Conservation (phyloP, 495 filamentous ascomycete genomes). For the Tricharina praecox region DNA sequence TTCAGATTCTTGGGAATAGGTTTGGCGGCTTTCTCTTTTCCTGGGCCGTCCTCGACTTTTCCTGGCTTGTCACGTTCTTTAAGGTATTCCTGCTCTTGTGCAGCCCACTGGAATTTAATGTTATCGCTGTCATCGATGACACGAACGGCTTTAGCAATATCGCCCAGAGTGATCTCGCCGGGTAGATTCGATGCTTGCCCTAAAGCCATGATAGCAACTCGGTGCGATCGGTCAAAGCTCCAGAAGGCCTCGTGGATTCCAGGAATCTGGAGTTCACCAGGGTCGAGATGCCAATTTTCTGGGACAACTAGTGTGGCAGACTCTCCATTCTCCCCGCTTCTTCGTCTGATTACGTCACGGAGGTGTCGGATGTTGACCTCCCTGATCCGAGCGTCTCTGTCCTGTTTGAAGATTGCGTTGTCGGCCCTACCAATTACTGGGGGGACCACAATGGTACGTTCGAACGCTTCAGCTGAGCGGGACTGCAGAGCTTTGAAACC, state of each 20-base stretch:
- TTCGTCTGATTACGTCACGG: conserved; percentile 39
- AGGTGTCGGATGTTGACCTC: conserved; percentile 56
- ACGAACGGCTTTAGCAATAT: conserved; percentile 28
- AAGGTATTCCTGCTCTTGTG: conserved; percentile 23
- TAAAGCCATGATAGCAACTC: conserved; percentile 43
- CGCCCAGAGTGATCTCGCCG: conserved; percentile 20
- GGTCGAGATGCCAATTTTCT: conserved; percentile 14
- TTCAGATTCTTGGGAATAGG: conserved; percentile 40
- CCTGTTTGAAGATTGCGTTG: conserved; percentile 16
- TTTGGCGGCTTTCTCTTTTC: conserved; percentile 22
- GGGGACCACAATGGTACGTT: conserved; percentile 38
- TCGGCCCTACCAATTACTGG: conserved; percentile 18
- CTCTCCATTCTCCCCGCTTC: conserved; percentile 22
- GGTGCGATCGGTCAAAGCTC: conserved; percentile 44
- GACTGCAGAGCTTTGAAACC: conserved; percentile 35
- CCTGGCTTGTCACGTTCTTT: conserved; percentile 15
- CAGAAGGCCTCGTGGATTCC: conserved; percentile 39
- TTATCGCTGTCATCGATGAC: conserved; percentile 33
- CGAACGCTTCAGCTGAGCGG: conserved; percentile 28
- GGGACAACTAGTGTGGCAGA: conserved; percentile 13
- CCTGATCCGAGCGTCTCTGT: conserved; percentile 35
- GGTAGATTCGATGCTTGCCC: conserved; percentile 28
- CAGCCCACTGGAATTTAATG: conserved; percentile 31
- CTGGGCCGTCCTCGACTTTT: conserved; percentile 5
- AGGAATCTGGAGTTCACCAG: conserved; percentile 13